Conservation (phyloP, 2,329 filamentous ascomycete species). For the Beauveria sp. region DNA sequence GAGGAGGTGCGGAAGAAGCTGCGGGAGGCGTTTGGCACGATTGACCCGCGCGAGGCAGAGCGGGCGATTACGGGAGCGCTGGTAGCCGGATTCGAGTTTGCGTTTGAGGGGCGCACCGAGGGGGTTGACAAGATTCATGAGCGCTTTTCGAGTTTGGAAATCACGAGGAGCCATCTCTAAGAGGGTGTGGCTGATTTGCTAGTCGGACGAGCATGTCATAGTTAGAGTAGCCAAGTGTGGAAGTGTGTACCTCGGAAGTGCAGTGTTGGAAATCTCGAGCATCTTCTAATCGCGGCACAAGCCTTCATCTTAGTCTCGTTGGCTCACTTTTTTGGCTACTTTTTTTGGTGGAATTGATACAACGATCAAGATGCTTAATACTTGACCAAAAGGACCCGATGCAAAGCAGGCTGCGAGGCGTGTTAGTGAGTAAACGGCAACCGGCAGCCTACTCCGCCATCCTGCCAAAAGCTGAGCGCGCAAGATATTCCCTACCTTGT, state of each 20-base stretch:
- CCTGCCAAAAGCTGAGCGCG: too few species aligned
- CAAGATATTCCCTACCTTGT: too few species aligned
- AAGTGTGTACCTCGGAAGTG: too few species aligned
- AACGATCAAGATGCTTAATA: not conserved
- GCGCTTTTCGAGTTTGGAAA: not conserved
- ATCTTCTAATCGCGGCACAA: too few species aligned
- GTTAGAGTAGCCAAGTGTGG: not conserved
- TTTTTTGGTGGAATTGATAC: too few species aligned
- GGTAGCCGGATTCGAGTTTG: constrained; percentile 1
- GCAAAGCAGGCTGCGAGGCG: not conserved
- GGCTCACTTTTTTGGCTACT: too few species aligned
- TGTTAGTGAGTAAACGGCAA: not conserved
- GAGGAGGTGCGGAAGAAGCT: not conserved
- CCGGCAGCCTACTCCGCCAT: not conserved
- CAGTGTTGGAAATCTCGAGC: too few species aligned
- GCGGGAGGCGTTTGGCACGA: not conserved
- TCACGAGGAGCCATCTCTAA: constrained; percentile 3
- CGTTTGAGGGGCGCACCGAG: not conserved
- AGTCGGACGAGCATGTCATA: not conserved
- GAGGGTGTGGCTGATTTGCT: not conserved
- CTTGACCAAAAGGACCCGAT: not conserved
- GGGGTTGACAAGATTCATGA: not conserved
- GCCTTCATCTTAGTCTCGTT: too few species aligned
- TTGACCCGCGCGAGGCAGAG: not conserved
- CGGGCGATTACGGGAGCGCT: not conserved